Evolutionary conservation across 1,284 basidiomycete genomes (phyloP).

Genomic region (Marasmius sp.): DNA sequence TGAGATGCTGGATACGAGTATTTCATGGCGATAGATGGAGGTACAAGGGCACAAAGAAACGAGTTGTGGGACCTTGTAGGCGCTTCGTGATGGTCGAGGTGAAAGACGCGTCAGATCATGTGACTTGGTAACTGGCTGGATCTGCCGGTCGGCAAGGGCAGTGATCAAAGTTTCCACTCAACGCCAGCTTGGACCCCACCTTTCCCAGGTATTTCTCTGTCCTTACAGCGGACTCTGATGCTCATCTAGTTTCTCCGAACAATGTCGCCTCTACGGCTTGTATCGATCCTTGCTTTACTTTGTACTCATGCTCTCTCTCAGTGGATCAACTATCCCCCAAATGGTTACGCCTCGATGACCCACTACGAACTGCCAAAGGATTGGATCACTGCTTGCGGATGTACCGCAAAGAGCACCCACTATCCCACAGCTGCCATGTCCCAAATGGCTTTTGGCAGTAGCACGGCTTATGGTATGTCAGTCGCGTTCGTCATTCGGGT

Average conservation of each 20-base stretch:
- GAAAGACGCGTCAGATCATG: constrained; percentile 1
- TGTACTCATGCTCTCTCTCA: constrained; percentile 16
- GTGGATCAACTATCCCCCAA: constrained; percentile 62
- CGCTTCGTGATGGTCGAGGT: not conserved
- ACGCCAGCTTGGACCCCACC: not conserved
- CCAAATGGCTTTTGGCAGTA: constrained; percentile 76
- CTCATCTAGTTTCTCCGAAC: not conserved
- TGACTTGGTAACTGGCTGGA: not conserved
- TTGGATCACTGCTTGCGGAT: constrained; percentile 57
- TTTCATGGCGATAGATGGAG: constrained; percentile 43
- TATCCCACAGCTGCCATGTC: constrained; percentile 77
- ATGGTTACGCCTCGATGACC: constrained; percentile 60
- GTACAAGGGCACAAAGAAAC: not conserved
- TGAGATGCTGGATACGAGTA: constrained; percentile 62
- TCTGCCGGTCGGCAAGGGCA: not conserved
- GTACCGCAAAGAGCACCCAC: constrained; percentile 64
- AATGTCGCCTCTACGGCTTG: constrained; percentile 7
- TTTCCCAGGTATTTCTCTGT: not conserved
- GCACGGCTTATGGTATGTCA: constrained; percentile 57
- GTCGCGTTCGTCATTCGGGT: not conserved
- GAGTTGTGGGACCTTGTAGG: no score
- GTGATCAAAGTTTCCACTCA: not conserved
- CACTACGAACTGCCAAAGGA: constrained; percentile 60
- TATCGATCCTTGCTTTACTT: constrained; percentile 11
- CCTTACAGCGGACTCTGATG: not conserved